A percentile compares a stretch with the other conserved stretches of the same genome.
Conservation (phyloP, 768 basidiomycete genomes). For the Arthromyces matolae region DNA sequence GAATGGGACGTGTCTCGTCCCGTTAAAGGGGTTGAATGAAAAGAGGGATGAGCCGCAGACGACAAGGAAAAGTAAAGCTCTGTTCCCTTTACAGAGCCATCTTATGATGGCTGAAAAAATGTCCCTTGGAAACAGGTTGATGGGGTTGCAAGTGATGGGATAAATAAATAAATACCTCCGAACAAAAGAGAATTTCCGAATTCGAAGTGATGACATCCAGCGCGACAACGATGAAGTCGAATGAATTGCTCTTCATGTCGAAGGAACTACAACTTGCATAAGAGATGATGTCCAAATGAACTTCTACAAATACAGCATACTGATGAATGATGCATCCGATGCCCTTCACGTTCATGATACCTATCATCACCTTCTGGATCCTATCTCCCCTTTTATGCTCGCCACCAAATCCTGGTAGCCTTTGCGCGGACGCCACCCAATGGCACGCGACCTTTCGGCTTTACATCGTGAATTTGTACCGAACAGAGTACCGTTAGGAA, state of each 20-base stretch:
- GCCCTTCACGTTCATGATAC: too few relatives aligned
- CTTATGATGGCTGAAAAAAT: background rate
- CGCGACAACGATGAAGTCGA: too few relatives aligned
- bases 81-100: too few relatives aligned
- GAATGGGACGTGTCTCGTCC: background rate
- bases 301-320: background rate
- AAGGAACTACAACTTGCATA: too few relatives aligned
- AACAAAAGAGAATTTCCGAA: too few relatives aligned
- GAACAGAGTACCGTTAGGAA: slow-evolving; percentile 28
- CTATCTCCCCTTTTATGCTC: slow-evolving; percentile 33
- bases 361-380: background rate
- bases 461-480: slow-evolving; percentile 43
- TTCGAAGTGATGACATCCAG: too few relatives aligned
- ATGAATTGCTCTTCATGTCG: too few relatives aligned
- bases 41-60: background rate
- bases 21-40: background rate
- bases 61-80: background rate
- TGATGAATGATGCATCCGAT: too few relatives aligned
- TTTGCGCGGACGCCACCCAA: slow-evolving; percentile 53
- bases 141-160: background rate
- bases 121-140: background rate
- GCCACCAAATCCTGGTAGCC: slow-evolving; percentile 46
- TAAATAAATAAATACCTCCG: background rate
- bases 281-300: background rate
- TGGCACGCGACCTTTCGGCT: slow-evolving; percentile 35